Base-by-base conservation (phyloP, 768 basidiomycete species). In the Collybiopsis luxurians region DNA sequence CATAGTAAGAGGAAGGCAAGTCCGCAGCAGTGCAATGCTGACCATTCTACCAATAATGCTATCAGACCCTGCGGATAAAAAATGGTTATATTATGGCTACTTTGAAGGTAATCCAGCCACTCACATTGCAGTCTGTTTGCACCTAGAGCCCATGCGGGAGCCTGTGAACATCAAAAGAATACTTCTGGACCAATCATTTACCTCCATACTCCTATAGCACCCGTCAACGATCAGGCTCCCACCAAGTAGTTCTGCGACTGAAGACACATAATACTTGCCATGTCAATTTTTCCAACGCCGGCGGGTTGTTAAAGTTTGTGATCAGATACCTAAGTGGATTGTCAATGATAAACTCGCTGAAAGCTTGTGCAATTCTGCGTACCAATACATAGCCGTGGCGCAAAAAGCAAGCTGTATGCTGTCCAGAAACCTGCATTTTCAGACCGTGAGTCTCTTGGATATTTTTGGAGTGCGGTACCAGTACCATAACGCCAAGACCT, bases 111-210 rank as follows among this genome's bases (percentile, higher is more conserved):
- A 10, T 9, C 21, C 21, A 34, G 17, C 19, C 26, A 65, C 70
- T 61, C 52, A 78, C 78, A 56, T 80, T 80, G 59, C 75, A 79
- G 64, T 81, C 80, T 15, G 78, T 80, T 72, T 80, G 80, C 24
- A 80, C 60, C 80, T 81, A 21, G 34, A n/a, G 50, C 57, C 62
- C 58, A 64, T 57, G 47, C 23, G 19, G 1, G 40, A 30, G 15
- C 12, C 55, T 30, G 38, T 40, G 45, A 38, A 10, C 5, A 26
- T 26, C 23, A 44, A 24, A 27, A 44, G 26, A 34, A 15, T 24
- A 38, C 27, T 44, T 21, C 28, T 15, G 39, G 28, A 23, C 53
- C 43, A 54, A 43, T 28, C 10, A 61, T 69, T 61, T 60, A 75
- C 76, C 59, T 76, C 74, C 72, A 77, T 73, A 49, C 74, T 76